A percentile compares a stretch with the other conserved stretches of the same genome.
Evolutionary conservation across 805 yeast genomes (phyloP).

Genomic region (Cyberlindnera saturnus): DNA sequence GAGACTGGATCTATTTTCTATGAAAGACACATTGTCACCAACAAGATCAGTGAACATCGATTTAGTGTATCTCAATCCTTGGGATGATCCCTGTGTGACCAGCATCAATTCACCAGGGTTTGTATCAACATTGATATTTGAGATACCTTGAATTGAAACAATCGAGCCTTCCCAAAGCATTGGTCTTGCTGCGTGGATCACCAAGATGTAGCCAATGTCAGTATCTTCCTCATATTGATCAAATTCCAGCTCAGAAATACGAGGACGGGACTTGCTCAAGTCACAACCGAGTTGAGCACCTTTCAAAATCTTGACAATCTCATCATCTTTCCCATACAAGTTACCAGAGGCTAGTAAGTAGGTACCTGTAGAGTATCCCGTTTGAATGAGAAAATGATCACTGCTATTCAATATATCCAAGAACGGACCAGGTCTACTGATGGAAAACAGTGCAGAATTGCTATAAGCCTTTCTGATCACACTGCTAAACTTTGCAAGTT

Average conservation of each 20-base stretch:
- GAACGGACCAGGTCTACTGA: conserved; percentile 45
- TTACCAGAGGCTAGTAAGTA: conserved; percentile 70
- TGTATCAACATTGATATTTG: conserved; percentile 39
- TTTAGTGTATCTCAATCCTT: conserved; percentile 48
- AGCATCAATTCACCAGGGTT: conserved; percentile 62
- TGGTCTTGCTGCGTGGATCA: conserved; percentile 76
- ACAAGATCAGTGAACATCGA: conserved; percentile 52
- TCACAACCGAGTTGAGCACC: conserved; percentile 50
- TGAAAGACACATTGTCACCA: conserved; percentile 46
- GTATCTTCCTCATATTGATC: conserved; percentile 26
- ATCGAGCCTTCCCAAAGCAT: conserved; percentile 87
- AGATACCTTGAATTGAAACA: conserved; percentile 42
- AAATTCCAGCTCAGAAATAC: conserved; percentile 13
- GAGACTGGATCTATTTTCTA: conserved; percentile 65
- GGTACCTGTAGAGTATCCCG: conserved; percentile 66
- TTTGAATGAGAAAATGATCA: conserved; percentile 72
- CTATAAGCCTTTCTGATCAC: conserved; percentile 64
- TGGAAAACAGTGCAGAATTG: conserved; percentile 59
- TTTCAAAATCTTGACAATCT: conserved; percentile 38
- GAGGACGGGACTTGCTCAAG: conserved; percentile 25
- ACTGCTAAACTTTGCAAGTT: conserved; percentile 70
- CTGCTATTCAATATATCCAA: conserved; percentile 54
- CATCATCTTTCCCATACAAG: conserved; percentile 33
- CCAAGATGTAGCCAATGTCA: conserved; percentile 54
- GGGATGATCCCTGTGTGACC: conserved; percentile 64